phyloP scores from a whole-genome alignment of 1,139 yeast species.

The Lodderomyces theae region DNA sequence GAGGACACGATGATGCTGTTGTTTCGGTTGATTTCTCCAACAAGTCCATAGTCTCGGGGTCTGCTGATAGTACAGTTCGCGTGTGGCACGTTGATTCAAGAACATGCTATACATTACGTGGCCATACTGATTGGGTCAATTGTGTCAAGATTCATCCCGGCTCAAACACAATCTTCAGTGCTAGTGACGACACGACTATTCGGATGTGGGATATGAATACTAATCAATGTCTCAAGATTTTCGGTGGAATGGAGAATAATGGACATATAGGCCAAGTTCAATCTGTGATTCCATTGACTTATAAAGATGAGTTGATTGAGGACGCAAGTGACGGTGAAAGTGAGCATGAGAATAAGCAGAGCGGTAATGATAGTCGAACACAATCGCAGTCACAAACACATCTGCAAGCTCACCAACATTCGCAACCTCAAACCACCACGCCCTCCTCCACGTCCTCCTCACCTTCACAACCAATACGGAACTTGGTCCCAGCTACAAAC shows the following conservation, averaged over 20 bases:
- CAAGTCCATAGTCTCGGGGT: constrained; percentile 86
- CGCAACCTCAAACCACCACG: constrained; percentile 14
- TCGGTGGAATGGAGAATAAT: constrained; percentile 68
- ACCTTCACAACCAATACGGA: constrained; percentile 1
- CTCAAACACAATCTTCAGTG: constrained; percentile 77
- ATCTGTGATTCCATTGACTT: constrained; percentile 78
- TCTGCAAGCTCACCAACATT: constrained; percentile 10
- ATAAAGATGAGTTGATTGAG: constrained; percentile 50
- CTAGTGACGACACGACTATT: constrained; percentile 88
- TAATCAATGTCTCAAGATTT: constrained; percentile 73
- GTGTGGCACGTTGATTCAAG: constrained; percentile 96
- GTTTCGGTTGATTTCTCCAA: constrained; percentile 75
- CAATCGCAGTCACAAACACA: constrained; percentile 4
- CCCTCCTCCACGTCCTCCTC: constrained; percentile 1
- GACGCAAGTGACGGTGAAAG: constrained; percentile 30
- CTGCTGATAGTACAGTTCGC: constrained; percentile 87
- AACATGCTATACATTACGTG: constrained; percentile 88
- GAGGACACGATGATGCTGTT: constrained; percentile 89
- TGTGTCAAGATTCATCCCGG: constrained; percentile 81
- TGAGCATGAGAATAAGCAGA: background rate
- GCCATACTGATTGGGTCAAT: constrained; percentile 91
- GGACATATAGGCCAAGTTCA: constrained; percentile 88
- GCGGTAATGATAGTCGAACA: background rate
- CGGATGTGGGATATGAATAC: constrained; percentile 91
- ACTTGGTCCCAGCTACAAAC: constrained; percentile 1